phyloP scores from a whole-genome alignment of 139 green algal genomes.

The Coelastrella sp. region DNA sequence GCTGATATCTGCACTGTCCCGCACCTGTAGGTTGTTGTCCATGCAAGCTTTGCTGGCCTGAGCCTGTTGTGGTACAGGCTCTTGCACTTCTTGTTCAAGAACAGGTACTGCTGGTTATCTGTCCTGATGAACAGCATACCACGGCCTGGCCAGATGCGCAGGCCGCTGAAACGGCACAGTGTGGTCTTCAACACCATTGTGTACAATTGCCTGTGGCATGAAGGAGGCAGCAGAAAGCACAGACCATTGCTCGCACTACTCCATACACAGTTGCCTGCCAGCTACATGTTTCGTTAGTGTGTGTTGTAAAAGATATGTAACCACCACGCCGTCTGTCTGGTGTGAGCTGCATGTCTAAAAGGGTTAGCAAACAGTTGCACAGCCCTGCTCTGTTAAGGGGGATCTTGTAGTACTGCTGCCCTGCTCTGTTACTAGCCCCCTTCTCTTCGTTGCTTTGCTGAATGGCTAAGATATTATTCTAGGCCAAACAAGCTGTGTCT shows the following conservation, averaged over 20 bases:
- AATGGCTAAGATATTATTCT: no score
- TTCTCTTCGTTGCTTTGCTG: no score
- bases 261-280: not conserved
- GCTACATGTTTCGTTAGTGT: no score
- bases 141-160: constrained; percentile 97
- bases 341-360: no score
- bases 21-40: constrained; percentile 91
- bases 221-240: not conserved
- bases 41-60: constrained; percentile 96
- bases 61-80: constrained; percentile 92
- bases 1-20: not conserved
- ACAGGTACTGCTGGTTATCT: constrained; percentile 96
- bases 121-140: constrained; percentile 92
- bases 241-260: not conserved
- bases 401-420: no score
- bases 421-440: no score
- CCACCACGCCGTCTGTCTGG: no score
- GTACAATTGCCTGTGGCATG: not conserved
- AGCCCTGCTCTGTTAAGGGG: no score
- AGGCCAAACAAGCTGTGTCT: no score
- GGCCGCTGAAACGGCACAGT: constrained; percentile 97
- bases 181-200: constrained; percentile 89
- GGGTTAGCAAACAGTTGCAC: no score
- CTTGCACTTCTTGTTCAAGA: constrained; percentile 96
- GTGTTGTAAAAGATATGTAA: no score